Conservation (phyloP, 2,329 filamentous ascomycete genomes). For the Trichoderma simmonsii region DNA sequence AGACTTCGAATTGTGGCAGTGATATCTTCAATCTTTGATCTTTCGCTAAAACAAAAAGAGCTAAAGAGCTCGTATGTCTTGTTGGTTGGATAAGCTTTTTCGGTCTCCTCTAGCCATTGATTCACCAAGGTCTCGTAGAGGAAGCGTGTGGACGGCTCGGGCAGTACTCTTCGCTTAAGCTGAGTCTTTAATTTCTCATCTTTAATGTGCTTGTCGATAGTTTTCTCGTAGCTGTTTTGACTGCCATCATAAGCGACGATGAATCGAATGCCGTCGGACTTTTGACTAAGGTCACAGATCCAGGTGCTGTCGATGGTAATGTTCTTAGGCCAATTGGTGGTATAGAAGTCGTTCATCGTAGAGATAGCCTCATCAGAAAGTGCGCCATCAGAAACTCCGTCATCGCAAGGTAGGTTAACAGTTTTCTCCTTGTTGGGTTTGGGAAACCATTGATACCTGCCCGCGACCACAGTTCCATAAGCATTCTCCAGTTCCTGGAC, state of each 20-base stretch:
- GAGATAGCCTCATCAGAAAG: neutral
- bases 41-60: neutral
- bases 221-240: neutral
- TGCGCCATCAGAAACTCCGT: neutral
- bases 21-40: neutral
- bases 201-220: neutral
- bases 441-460: neutral
- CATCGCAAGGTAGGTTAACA: neutral
- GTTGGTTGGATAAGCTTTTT: neutral
- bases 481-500: neutral
- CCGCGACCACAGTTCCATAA: neutral
- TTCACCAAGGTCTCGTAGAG: conserved; percentile 1
- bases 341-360: neutral
- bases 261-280: neutral
- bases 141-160: neutral
- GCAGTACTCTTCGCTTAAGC: neutral
- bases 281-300: neutral
- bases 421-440: neutral
- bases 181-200: neutral
- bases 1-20: neutral
- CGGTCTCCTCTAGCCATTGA: neutral
- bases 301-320: neutral
- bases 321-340: neutral
- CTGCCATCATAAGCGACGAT: neutral
- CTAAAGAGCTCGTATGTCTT: neutral